Conservation (phyloP, 192 early-diverging fungal species). For the Dimargaris xerosporica region DNA sequence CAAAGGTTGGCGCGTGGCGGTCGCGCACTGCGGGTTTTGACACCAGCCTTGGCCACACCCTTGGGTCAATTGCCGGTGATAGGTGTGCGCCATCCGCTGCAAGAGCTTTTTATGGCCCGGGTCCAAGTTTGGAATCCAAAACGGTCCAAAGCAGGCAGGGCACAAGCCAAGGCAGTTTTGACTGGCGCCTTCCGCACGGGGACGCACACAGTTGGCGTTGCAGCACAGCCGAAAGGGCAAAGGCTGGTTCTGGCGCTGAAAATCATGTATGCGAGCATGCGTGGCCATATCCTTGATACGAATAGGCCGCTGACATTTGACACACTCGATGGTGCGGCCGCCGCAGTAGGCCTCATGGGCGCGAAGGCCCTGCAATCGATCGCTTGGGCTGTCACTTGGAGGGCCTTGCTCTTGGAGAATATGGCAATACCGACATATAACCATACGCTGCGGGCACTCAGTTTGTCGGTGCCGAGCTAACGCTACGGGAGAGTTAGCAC, state of each 20-base stretch:
- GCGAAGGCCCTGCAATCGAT: conserved; percentile 42
- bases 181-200: conserved; percentile 17
- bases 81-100: conserved; percentile 45
- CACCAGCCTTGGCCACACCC: conserved; percentile 63
- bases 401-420: conserved; percentile 48
- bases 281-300: conserved; percentile 63
- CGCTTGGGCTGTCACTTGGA: conserved; percentile 32
- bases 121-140: conserved; percentile 63
- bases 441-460: conserved; percentile 51
- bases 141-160: conserved; percentile 62
- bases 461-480: conserved; percentile 52
- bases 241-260: conserved; percentile 36
- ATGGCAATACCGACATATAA: conserved; percentile 75
- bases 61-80: conserved; percentile 60
- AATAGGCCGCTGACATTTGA: conserved; percentile 54
- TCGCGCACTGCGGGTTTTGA: conserved; percentile 39
- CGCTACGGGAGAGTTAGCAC: conserved; percentile 22
- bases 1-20: conserved; percentile 19
- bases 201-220: conserved; percentile 57
- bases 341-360: conserved; percentile 80
- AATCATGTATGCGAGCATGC: conserved; percentile 57
- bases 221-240: conserved; percentile 39
- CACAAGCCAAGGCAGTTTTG: conserved; percentile 52
- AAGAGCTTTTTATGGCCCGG: conserved; percentile 57
- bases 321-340: conserved; percentile 62